Percentiles rank a stretch among this genome's conserved stretches.
These are phyloP conservation scores for Neocallimastix lanati DNA, from an alignment of 192 early-diverging fungal species.

Conservation along the genomic window DNA sequence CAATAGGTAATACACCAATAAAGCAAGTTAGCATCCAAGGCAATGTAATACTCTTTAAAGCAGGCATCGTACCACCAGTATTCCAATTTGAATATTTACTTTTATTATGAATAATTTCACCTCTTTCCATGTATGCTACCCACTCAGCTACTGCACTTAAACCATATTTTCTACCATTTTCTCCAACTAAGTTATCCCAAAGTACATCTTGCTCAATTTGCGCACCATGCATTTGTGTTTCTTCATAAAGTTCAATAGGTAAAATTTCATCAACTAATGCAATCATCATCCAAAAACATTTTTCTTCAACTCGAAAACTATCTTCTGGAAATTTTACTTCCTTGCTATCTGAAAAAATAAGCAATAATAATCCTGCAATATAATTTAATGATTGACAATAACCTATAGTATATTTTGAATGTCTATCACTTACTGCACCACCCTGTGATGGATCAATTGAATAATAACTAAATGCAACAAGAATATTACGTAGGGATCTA, in stretches of 20 bases:
- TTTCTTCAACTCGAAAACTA: conserved; percentile 35
- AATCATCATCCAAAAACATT: conserved; percentile 62
- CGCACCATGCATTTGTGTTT: conserved; percentile 43
- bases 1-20: conserved; percentile 56
- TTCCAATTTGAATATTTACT: background rate
- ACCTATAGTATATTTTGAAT: conserved; percentile 30
- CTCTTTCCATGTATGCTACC: conserved; percentile 14
- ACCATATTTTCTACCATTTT: conserved; percentile 21
- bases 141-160: conserved; percentile 20
- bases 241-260: conserved; percentile 55
- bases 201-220: conserved; percentile 52
- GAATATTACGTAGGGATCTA: conserved; percentile 39
- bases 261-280: conserved; percentile 53
- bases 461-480: conserved; percentile 54
- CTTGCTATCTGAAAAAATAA: conserved; percentile 22
- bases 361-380: conserved; percentile 49
- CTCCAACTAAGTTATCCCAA: conserved; percentile 21
- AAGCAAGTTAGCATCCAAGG: conserved; percentile 71
- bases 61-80: conserved; percentile 29
- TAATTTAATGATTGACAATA: conserved; percentile 76
- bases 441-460: conserved; percentile 8
- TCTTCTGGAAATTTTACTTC: background rate
- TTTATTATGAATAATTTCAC: background rate
- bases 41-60: conserved; percentile 54
- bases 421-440: conserved; percentile 3